Evolutionary conservation across 805 yeast species (phyloP).

Genomic region (Yarrowia deformans): DNA sequence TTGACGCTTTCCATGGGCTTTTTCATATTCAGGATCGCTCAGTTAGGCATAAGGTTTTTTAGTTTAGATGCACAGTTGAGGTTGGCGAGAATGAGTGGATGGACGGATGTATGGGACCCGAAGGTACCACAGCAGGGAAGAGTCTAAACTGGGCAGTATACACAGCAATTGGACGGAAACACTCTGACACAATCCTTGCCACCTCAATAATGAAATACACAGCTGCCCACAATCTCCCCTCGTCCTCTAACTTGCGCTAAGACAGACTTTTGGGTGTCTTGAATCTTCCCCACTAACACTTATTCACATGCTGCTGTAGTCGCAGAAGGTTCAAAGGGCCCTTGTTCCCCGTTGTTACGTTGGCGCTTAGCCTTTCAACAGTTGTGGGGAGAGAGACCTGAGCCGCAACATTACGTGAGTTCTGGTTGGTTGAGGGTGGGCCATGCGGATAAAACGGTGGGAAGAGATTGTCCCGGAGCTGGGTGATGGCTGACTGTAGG

Average conservation of each 20-base stretch:
- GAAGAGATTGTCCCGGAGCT: not conserved
- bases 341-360: conserved; percentile 28
- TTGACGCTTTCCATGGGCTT: conserved; percentile 8
- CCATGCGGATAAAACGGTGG: not conserved
- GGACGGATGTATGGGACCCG: not conserved
- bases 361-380: conserved; percentile 17
- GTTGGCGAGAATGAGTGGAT: not conserved
- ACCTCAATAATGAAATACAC: too few relatives aligned
- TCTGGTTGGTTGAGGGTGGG: not conserved
- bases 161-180: too few relatives aligned
- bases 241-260: not conserved
- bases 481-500: not conserved
- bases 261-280: conserved; percentile 4
- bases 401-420: not conserved
- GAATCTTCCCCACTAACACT: conserved; percentile 30
- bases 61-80: conserved; percentile 2
- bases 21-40: conserved; percentile 37
- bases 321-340: not conserved
- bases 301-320: conserved; percentile 31
- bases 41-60: conserved; percentile 3
- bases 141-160: too few relatives aligned
- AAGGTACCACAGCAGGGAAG: too few relatives aligned
- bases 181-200: too few relatives aligned
- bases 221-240: not conserved
- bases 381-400: conserved; percentile 25